phyloP scores from a whole-genome alignment of 2,329 filamentous ascomycete species.

The Cryphonectria radicalis region DNA sequence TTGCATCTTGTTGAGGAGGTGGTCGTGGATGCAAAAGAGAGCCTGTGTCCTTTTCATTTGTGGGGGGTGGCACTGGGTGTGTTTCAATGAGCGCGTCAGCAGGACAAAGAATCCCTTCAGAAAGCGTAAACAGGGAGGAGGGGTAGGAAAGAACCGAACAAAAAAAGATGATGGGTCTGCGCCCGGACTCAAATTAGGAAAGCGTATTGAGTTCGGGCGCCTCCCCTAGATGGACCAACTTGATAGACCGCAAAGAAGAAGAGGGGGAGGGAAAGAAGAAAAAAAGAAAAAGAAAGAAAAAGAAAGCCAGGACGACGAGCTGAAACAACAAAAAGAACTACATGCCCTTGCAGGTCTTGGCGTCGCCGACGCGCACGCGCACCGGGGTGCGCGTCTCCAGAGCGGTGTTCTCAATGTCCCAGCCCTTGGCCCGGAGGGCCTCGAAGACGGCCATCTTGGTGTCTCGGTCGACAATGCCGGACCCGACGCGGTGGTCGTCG shows the following conservation, averaged over 20 bases:
- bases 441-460: constrained; percentile 41
- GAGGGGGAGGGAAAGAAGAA: too few species aligned
- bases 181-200: too few species aligned
- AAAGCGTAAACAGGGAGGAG: not conserved
- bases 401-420: constrained; percentile 67
- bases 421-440: constrained; percentile 55
- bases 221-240: too few species aligned
- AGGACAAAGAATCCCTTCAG: not conserved
- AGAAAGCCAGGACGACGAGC: not conserved
- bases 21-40: constrained; percentile 15
- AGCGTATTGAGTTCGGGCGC: too few species aligned
- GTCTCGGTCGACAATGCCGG: constrained; percentile 45
- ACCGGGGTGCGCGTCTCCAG: constrained; percentile 67
- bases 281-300: not conserved
- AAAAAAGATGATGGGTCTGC: not conserved
- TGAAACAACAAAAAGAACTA: constrained; percentile 24
- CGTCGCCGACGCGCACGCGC: constrained; percentile 43
- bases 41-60: constrained; percentile 22
- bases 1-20: constrained; percentile 21
- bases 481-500: constrained; percentile 38
- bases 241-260: too few species aligned
- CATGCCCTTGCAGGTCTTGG: constrained; percentile 35
- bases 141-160: not conserved
- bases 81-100: constrained; percentile 16
- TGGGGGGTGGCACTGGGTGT: constrained; percentile 13